Conservation (phyloP, 2,329 filamentous ascomycete species). For the Alternaria sp. region DNA sequence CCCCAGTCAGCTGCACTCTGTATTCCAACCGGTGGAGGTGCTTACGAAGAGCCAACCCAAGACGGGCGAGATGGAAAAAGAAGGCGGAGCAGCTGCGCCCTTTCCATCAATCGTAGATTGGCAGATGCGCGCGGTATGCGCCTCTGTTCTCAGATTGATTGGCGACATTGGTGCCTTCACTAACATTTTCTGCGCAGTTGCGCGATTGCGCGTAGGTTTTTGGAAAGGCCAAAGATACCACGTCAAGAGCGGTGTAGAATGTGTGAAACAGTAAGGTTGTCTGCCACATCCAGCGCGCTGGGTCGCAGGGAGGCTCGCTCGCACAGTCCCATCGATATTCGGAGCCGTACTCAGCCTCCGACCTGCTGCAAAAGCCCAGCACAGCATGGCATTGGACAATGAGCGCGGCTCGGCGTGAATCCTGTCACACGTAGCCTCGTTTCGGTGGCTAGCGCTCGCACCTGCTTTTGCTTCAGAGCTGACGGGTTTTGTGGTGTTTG, state of each 20-base stretch:
- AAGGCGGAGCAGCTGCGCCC: slow-evolving; percentile 39
- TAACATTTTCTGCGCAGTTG: background rate
- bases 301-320: slow-evolving; percentile 22
- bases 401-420: slow-evolving; percentile 3
- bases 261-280: slow-evolving; percentile 7
- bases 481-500: background rate
- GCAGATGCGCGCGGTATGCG: slow-evolving; percentile 9
- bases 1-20: slow-evolving; percentile 27
- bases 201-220: background rate
- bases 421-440: slow-evolving; percentile 20
- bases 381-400: slow-evolving; percentile 6
- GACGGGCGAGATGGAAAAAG: slow-evolving; percentile 26
- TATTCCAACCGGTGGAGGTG: slow-evolving; percentile 29
- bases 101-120: slow-evolving; percentile 23
- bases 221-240: background rate
- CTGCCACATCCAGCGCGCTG: slow-evolving; percentile 1
- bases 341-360: slow-evolving; percentile 13
- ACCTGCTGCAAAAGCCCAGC: background rate
- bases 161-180: background rate
- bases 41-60: slow-evolving; percentile 33
- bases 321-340: slow-evolving; percentile 14
- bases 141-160: background rate
- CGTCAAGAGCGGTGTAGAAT: slow-evolving; percentile 7
- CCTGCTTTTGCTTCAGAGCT: background rate
- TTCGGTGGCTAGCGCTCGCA: background rate